Evolutionary conservation across 331 rosid genomes (phyloP).

Genomic region (Ulmus americana): DNA sequence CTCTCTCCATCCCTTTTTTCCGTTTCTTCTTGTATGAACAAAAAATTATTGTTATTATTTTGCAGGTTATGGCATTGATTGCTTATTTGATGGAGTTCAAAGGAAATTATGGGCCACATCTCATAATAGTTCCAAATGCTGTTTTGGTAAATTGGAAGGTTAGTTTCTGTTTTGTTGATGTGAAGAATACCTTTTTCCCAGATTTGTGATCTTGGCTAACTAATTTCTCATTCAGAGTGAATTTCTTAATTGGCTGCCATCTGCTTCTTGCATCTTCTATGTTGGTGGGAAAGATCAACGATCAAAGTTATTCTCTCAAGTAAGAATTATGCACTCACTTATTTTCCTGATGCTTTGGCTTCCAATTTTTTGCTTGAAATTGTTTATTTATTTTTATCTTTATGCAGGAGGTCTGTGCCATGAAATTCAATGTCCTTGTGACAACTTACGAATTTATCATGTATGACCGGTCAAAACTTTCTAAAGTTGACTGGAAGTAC

Average conservation of each 20-base stretch:
- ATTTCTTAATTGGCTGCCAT: slow-evolving; percentile 80
- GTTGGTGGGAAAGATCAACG: slow-evolving; percentile 92
- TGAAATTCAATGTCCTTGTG: slow-evolving; percentile 97
- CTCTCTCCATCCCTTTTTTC: too few relatives aligned
- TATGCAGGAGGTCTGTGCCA: slow-evolving; percentile 76
- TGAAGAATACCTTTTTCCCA: background rate
- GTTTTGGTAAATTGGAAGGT: slow-evolving; percentile 99
- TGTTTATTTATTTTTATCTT: slow-evolving; percentile 22
- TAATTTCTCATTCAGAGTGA: slow-evolving; percentile 68
- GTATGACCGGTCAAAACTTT: slow-evolving; percentile 96
- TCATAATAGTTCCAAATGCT: slow-evolving; percentile 95
- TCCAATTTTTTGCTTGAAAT: slow-evolving; percentile 16
- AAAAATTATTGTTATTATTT: slow-evolving; percentile 2
- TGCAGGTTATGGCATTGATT: slow-evolving; percentile 96
- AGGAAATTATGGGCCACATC: slow-evolving; percentile 99
- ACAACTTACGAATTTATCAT: slow-evolving; percentile 98
- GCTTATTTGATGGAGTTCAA: slow-evolving; percentile 99
- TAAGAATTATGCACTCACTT: slow-evolving; percentile 36
- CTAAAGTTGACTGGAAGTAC: slow-evolving; percentile 95
- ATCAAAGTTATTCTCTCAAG: slow-evolving; percentile 86
- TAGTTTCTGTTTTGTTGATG: slow-evolving; percentile 12
- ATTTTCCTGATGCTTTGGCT: slow-evolving; percentile 13
- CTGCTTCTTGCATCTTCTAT: slow-evolving; percentile 87
- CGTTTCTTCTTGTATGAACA: background rate
- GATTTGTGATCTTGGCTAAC: slow-evolving; percentile 22